phyloP scores from a whole-genome alignment of 2,329 filamentous ascomycete genomes.

The Penicillium sp. region DNA sequence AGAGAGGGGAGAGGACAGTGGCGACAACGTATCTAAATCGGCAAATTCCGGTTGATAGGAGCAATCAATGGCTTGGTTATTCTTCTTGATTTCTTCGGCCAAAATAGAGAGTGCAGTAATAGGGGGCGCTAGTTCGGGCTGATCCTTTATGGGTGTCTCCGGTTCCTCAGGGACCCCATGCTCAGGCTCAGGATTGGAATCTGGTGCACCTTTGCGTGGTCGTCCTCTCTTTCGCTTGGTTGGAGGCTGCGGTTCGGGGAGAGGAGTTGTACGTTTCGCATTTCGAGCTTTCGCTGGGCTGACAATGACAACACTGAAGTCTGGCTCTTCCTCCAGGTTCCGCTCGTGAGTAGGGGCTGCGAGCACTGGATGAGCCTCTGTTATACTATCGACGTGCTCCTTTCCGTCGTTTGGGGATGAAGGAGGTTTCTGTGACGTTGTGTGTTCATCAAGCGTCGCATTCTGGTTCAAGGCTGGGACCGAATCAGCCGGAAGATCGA shows the following conservation, averaged over 20 bases:
- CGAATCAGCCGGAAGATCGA: neutral
- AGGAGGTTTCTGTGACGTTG: neutral
- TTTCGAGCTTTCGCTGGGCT: conserved; percentile 7
- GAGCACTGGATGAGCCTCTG: neutral
- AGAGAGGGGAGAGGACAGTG: neutral
- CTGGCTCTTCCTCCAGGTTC: neutral
- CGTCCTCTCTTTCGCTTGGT: conserved; percentile 19
- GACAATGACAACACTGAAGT: conserved; percentile 15
- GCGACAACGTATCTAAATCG: neutral
- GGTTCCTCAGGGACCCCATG: neutral
- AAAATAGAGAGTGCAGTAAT: neutral
- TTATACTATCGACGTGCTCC: neutral
- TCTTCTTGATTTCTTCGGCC: neutral
- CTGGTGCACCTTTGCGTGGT: conserved; percentile 3
- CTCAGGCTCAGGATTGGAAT: neutral
- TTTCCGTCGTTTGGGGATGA: neutral
- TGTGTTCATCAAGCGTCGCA: neutral
- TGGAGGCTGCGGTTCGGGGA: conserved; percentile 15
- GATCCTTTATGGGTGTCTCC: neutral
- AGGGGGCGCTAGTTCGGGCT: neutral
- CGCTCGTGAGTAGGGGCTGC: neutral
- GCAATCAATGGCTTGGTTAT: neutral
- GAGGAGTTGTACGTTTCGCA: conserved; percentile 15
- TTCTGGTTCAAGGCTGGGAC: neutral
- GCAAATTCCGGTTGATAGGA: neutral